phyloP scores from a whole-genome alignment of 2,329 filamentous ascomycete genomes.

The Cryoendolithus antarcticus region DNA sequence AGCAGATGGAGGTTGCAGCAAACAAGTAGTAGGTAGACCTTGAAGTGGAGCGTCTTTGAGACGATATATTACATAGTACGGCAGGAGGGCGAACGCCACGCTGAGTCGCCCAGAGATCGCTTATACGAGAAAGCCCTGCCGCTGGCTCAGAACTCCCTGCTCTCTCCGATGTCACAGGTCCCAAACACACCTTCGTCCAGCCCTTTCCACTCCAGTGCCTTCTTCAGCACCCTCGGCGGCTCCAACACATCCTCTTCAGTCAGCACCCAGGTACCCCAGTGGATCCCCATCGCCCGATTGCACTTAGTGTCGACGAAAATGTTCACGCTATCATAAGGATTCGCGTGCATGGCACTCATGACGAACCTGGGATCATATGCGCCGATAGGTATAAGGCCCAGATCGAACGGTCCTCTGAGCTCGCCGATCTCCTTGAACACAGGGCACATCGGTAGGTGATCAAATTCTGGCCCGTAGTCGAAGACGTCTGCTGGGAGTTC shows the following conservation, averaged over 20 bases:
- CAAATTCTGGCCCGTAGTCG: conserved; percentile 55
- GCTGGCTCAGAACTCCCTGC: conserved; percentile 47
- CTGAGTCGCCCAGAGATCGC: too few species aligned
- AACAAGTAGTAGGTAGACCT: too few species aligned
- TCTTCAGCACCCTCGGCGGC: conserved; percentile 59
- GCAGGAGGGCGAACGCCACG: too few species aligned
- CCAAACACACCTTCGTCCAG: conserved; percentile 69
- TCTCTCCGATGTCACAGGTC: conserved; percentile 74
- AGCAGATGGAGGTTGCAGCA: too few species aligned
- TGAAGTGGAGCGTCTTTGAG: too few species aligned
- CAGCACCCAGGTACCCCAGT: conserved; percentile 81
- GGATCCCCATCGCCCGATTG: conserved; percentile 67
- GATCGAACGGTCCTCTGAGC: conserved; percentile 72
- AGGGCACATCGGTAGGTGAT: conserved; percentile 58
- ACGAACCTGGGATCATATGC: conserved; percentile 65
- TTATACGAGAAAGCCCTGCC: too few species aligned
- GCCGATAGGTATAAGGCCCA: conserved; percentile 86
- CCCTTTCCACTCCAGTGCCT: conserved; percentile 56
- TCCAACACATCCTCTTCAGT: conserved; percentile 77
- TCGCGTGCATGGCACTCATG: conserved; percentile 73
- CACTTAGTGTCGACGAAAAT: conserved; percentile 81
- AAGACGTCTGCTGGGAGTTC: conserved; percentile 49
- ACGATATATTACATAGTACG: too few species aligned
- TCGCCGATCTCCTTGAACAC: conserved; percentile 76
- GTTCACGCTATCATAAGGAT: conserved; percentile 76